Conservation (phyloP, 176 grass and related monocot species). For the Triticum monococcum region DNA sequence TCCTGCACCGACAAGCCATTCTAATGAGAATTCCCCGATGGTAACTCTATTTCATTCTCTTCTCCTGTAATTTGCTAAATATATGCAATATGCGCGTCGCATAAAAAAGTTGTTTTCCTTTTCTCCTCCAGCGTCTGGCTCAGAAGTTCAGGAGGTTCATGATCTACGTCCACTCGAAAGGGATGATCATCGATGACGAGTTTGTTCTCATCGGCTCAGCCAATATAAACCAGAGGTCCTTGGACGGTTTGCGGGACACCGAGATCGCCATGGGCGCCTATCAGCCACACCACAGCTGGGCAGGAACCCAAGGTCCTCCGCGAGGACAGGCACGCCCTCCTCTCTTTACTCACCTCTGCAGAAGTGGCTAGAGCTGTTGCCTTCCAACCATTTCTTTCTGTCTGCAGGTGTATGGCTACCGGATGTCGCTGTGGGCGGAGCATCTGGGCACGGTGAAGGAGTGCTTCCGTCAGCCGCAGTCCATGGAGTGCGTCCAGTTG, state of each 20-base stretch:
- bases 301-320: slow-evolving; percentile 25
- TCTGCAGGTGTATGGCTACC: slow-evolving; percentile 76
- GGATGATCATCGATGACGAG: slow-evolving; percentile 72
- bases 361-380: background rate
- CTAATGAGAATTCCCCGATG: slow-evolving; percentile 45
- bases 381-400: background rate
- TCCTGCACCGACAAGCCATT: background rate
- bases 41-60: slow-evolving; percentile 15
- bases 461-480: slow-evolving; percentile 51
- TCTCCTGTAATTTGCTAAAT: background rate
- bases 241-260: slow-evolving; percentile 65
- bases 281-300: slow-evolving; percentile 63
- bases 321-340: slow-evolving; percentile 43
- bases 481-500: slow-evolving; percentile 48
- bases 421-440: slow-evolving; percentile 90
- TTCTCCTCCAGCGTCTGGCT: slow-evolving; percentile 35
- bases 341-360: background rate
- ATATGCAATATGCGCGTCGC: background rate
- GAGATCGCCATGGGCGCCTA: slow-evolving; percentile 76
- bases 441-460: slow-evolving; percentile 58
- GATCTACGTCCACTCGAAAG: slow-evolving; percentile 83
- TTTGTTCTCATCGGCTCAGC: slow-evolving; percentile 66
- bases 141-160: slow-evolving; percentile 71
- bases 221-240: slow-evolving; percentile 80
- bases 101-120: background rate